Percentiles rank a stretch among this genome's conserved stretches.
Evolutionary conservation across 331 rosid species (phyloP).

Genomic region (Pyrus hybrid): DNA sequence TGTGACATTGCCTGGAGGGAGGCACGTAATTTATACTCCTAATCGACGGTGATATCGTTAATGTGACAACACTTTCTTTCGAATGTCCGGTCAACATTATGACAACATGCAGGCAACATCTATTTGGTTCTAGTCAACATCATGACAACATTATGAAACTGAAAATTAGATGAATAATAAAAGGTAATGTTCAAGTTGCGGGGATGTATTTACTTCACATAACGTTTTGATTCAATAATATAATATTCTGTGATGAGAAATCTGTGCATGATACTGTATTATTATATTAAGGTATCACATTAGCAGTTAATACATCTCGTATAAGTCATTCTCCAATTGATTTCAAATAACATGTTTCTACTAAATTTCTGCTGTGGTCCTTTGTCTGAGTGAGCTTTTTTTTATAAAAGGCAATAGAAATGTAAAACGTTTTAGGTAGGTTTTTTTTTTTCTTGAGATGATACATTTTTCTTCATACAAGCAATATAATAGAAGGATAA

Average conservation of each 20-base stretch:
- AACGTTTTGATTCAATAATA: not conserved
- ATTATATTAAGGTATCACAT: no score
- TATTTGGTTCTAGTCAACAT: not conserved
- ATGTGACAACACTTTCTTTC: constrained; percentile 40
- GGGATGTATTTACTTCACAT: not conserved
- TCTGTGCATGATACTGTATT: accelerated
- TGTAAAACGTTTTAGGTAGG: no score
- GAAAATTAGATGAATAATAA: not conserved
- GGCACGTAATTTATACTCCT: not conserved
- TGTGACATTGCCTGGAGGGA: not conserved
- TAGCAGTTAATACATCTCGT: no score
- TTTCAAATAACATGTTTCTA: no score
- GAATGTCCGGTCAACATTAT: constrained; percentile 5
- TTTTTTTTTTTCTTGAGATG: no score
- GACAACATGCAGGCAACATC: constrained; percentile 42
- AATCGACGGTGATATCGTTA: constrained; percentile 11
- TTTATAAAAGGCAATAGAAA: no score
- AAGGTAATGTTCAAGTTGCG: not conserved
- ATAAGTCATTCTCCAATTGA: no score
- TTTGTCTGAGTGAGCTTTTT: no score
- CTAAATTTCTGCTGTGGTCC: no score
- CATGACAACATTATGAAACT: constrained; percentile 44
- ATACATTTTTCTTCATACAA: no score
- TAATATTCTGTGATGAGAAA: no score
- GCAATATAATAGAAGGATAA: no score